Evolutionary conservation across 306 rosid genomes (phyloP), one percentile per base, ranked within the genome.

Genomic region (Quercus wislizeni): DNA sequence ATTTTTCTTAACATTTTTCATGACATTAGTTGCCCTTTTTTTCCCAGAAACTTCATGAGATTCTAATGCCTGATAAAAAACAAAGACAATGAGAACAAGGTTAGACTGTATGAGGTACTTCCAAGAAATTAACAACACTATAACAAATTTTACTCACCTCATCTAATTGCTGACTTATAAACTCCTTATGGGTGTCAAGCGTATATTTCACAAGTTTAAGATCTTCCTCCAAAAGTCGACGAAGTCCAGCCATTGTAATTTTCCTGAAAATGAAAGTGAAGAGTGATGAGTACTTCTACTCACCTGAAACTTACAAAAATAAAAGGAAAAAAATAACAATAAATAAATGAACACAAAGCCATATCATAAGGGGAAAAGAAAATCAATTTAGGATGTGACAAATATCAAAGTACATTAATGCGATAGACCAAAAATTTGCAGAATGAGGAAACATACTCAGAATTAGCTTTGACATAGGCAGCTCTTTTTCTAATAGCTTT

Each of bases 201-300:
- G 88, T 41, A 84, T 80, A 72, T 76, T 78, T 79, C 69, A 85
- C 88, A 72, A 95, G 93, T 76, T 86, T 82, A 84, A 95, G 98
- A 85, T 95, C 99, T 84, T 85, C 84, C 86, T 95, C 99, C 86
- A 95, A 78, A 69, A 92, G 86, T 62, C 99, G 91, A 41, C 98
- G 99, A 74, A 95, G 91, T 78, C 89, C 91, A 72, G 87, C 94
- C 92, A 91, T 80, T 12, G 98, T 92, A 72, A 93, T 77, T 71
- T 84, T 81, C 74, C 99, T 95, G 92, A 69, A 81, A 73, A 41
- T 20, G 27, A 58, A 25, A 58, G 25, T 23, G 25, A 21, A 20
- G 30, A 4, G 5, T 3, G 38, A 71, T 19, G 65, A 19, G 31
- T 51, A 43, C 78, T 73, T 80, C 57, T 23, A 3, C 21, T 55